A percentile compares a stretch with the other conserved stretches of the same genome.
Evolutionary conservation across 805 yeast genomes (phyloP).

Genomic region (Tetrapisispora pingtungensis): DNA sequence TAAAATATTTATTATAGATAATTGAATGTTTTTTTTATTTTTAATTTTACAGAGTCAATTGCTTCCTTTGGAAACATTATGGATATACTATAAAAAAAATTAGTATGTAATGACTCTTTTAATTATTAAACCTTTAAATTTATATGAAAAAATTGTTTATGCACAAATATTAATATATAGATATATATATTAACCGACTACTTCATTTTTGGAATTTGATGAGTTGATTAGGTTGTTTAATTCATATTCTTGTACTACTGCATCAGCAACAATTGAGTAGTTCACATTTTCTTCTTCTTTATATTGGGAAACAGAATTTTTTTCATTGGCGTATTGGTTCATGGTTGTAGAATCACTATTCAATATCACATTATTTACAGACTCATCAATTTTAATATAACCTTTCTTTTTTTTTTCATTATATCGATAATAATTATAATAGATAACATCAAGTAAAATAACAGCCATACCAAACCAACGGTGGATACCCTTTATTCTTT

Average conservation of each 20-base stretch:
- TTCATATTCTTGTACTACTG: conserved; percentile 8
- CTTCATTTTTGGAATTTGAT: not conserved
- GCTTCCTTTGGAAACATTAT: too few relatives aligned
- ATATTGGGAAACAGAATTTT: not conserved
- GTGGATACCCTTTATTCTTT: conserved; percentile 45
- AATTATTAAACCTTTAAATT: too few relatives aligned
- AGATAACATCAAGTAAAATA: conserved; percentile 67
- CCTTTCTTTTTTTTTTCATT: conserved; percentile 4
- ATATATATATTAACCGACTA: not conserved
- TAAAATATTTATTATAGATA: not conserved
- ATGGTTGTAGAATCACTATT: not conserved
- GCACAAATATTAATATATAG: not conserved
- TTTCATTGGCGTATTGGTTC: not conserved
- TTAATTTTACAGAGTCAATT: too few relatives aligned
- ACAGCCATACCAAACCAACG: conserved; percentile 67
- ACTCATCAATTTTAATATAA: not conserved
- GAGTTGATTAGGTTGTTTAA: conserved; percentile 2
- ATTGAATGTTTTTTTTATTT: too few relatives aligned
- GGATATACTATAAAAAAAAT: too few relatives aligned
- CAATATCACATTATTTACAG: too few relatives aligned
- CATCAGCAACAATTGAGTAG: conserved; percentile 1
- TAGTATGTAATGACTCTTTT: too few relatives aligned
- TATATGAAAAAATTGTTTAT: too few relatives aligned
- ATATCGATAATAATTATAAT: conserved; percentile 68
- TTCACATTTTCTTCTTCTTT: not conserved